Percentiles rank a stretch among this genome's conserved stretches.
Conservation (phyloP, 2,329 filamentous ascomycete genomes). For the Chaetomiaceae sp. region DNA sequence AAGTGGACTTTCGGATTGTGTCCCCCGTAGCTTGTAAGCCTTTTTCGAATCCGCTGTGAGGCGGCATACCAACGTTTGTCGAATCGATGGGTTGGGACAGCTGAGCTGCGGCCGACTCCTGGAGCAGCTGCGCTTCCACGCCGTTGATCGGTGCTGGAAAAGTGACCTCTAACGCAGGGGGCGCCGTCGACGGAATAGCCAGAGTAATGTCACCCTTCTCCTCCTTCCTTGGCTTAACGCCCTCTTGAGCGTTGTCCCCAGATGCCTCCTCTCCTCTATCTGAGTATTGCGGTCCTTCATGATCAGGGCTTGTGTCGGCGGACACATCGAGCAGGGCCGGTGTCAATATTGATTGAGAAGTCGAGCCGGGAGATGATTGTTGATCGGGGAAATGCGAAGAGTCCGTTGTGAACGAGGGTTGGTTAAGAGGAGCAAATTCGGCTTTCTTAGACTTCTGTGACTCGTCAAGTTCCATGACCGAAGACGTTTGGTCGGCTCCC, state of each 20-base stretch:
- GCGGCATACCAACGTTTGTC: neutral
- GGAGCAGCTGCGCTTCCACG: constrained; percentile 44
- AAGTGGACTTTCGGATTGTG: too few species aligned
- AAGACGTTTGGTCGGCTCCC: neutral
- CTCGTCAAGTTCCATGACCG: constrained; percentile 6
- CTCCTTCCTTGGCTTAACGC: constrained; percentile 10
- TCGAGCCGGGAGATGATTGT: constrained; percentile 58
- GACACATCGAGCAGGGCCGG: constrained; percentile 65
- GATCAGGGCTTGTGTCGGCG: constrained; percentile 69
- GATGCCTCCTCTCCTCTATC: constrained; percentile 45
- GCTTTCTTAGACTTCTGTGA: constrained; percentile 26
- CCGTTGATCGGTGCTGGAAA: constrained; percentile 27
- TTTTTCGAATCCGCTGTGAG: neutral
- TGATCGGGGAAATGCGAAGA: constrained; percentile 39
- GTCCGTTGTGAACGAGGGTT: constrained; percentile 35
- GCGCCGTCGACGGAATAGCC: neutral
- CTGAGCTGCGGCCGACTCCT: constrained; percentile 37
- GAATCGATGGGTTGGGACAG: constrained; percentile 3
- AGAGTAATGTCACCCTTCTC: constrained; percentile 14
- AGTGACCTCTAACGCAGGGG: constrained; percentile 17
- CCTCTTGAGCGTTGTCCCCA: constrained; percentile 35
- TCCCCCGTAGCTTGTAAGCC: neutral
- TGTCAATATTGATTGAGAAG: constrained; percentile 68
- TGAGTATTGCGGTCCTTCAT: constrained; percentile 56
- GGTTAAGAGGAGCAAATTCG: constrained; percentile 26